Base-by-base conservation (phyloP, 1,139 yeast species). In the Eremothecium gossypii region DNA sequence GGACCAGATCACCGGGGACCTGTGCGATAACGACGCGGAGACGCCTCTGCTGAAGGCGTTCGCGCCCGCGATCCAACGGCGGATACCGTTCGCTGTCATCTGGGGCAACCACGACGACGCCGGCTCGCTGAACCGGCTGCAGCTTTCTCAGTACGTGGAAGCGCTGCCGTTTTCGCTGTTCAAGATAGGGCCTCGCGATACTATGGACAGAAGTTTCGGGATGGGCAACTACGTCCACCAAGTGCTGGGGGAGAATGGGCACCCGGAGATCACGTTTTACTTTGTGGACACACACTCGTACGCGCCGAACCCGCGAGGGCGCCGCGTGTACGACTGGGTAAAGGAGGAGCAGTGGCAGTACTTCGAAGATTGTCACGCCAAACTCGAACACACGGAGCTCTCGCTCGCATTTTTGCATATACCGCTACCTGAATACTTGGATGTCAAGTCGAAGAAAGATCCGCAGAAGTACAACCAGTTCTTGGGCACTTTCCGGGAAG, bases 381-480 rank as follows among this genome's bases (percentile, higher is more conserved):
- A 42, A 17, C 36, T 17, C 46, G 33, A 26, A 20, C 13, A 61
- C 11, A 50, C 57, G 13, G 63, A 66, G 32, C 54, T 84, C 49
- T 73, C 87, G 12, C 79, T 91, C 87, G 95, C 95, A 0, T 89
- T 89, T 55, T 82, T 87, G 70, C 97, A 91, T 58, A 87, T 91
- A 33, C 98, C 98, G 0, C 53, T 87, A 13, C 93, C 95, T 0
- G 96, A 89, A 60, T 87, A 76, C 58, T 66, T 76, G 43, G 71
- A 79, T 42, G 46, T 65, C 12, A 49, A 58, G 14, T 57, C 66
- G n/a, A 44, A 49, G 5, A 52, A 49, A 29, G 29, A 36, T 6
- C 48, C 51, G 3, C 54, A 50, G 14, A 51, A 56, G 8, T 53
- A 53, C 30, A 71, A 69, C 44, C 69, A 70, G 4, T 53, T 66